These are phyloP conservation scores for Sarocladium kiliense DNA, from an alignment of 2,329 filamentous ascomycete genomes.

Conservation along the genomic window DNA sequence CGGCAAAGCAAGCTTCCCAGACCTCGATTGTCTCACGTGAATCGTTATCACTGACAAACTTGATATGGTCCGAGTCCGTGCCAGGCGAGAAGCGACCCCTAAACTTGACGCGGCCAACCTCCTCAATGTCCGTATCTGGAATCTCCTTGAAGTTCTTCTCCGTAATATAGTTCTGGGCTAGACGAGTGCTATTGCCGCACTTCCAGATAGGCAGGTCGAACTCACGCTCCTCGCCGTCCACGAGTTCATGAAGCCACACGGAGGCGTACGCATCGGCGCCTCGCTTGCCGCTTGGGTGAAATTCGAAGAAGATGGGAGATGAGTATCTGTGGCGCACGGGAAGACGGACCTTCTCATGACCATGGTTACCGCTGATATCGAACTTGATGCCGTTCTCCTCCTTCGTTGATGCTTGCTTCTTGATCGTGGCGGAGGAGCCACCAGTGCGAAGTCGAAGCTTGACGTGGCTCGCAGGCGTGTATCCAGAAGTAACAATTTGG, in stretches of 20 bases:
- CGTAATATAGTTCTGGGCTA: constrained; percentile 91
- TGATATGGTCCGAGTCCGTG: constrained; percentile 79
- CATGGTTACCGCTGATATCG: constrained; percentile 39
- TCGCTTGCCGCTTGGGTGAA: constrained; percentile 65
- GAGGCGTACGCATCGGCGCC: constrained; percentile 70
- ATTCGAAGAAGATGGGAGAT: constrained; percentile 84
- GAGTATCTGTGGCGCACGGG: constrained; percentile 89
- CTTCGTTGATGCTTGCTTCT: constrained; percentile 55
- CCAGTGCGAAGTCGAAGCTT: constrained; percentile 80
- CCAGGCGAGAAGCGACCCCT: constrained; percentile 80
- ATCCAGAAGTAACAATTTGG: constrained; percentile 59
- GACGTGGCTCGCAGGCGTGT: constrained; percentile 58
- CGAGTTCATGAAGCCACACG: constrained; percentile 80
- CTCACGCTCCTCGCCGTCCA: constrained; percentile 70
- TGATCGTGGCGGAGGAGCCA: constrained; percentile 69
- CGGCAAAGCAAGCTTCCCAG: constrained; percentile 86
- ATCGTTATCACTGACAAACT: constrained; percentile 81
- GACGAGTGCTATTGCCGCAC: constrained; percentile 66
- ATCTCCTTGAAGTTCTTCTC: constrained; percentile 65
- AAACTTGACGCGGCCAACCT: constrained; percentile 79
- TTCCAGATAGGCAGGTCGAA: constrained; percentile 91
- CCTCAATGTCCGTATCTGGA: constrained; percentile 70
- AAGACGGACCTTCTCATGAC: constrained; percentile 55
- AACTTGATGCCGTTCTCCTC: constrained; percentile 50
- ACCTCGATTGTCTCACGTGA: constrained; percentile 89